Evolutionary conservation across 1,139 yeast genomes (phyloP), one percentile per base, ranked within the genome.

Genomic region (Suhomyces atakaporum): DNA sequence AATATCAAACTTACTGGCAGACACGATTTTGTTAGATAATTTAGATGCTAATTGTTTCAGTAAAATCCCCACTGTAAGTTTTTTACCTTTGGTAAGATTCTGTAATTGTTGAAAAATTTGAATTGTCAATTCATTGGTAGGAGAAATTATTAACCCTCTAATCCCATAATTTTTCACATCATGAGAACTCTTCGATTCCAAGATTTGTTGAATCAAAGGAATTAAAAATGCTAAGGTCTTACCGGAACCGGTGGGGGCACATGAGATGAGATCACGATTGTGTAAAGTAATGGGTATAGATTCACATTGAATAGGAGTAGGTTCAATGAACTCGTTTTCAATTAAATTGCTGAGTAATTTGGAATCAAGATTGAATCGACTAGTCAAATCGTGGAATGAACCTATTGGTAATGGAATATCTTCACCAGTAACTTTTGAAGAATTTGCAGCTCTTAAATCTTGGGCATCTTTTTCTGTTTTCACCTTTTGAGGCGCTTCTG

Each of bases 171-270:
- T 62, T 35, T 64, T 65, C 19, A 4, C 25, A 4, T 36, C 49
- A 14, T 55, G 58, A 5, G 47, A 52, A 16, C 38, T 39, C 53
- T 58, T 33, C 41, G 51, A 30, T 16, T 49, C 43, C 30, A 77
- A 50, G 31, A 66, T 45, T 22, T 69, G 69, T 51, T 88, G 95
- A 11, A 92, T 63, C 48, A 90, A 55, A 2, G 98, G 98, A 12
- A 89, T 77, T 39, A 85, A 69, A 58, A 85, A 92, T 29, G 97
- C 96, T 33, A 89, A 68, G 0, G 96, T 87, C 58, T 88, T 88
- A 66, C 96, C 96, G 5, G 95, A 84, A 49, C 96, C 96, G 0
- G 96, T 88, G 27, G 96, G 96, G 0, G 96, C 96, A 69, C 95
- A 85, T 1, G 94, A 95, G 39, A 88, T 69, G 31, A 88, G 56